Evolutionary conservation across 306 rosid species (phyloP).

Genomic region (Castanea crenata): DNA sequence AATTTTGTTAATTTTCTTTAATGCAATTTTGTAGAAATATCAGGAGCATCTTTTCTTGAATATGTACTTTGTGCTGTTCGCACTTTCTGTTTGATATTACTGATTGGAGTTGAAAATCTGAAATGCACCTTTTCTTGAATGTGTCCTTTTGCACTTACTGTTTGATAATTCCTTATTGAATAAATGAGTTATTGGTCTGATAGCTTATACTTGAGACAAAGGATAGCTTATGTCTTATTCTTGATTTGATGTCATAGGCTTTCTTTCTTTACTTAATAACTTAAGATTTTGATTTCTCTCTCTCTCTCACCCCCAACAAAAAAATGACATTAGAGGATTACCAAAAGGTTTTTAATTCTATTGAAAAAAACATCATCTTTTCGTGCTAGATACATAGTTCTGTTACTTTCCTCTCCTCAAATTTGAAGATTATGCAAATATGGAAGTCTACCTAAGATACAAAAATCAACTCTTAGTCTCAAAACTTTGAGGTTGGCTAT

Average conservation of each 20-base stretch:
- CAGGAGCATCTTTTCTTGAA: not conserved
- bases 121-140: not conserved
- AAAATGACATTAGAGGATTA: not conserved
- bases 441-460: not conserved
- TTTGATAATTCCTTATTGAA: too few species aligned
- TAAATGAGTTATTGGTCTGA: too few species aligned
- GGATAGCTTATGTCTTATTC: too few species aligned
- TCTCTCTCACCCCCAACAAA: not conserved
- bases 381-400: not conserved
- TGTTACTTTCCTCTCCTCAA: not conserved
- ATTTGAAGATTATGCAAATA: not conserved
- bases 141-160: too few species aligned
- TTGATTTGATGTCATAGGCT: too few species aligned
- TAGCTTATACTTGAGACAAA: too few species aligned
- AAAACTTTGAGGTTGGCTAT: too few species aligned
- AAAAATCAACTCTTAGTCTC: too few species aligned
- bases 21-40: not conserved
- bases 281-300: not conserved
- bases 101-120: not conserved
- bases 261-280: too few species aligned
- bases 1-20: not conserved
- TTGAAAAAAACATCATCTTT: not conserved
- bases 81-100: not conserved
- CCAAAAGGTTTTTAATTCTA: not conserved
- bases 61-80: not conserved